These are phyloP conservation scores for Entomophthora muscae DNA, from an alignment of 371 early-diverging fungal genomes.

Conservation along the genomic window DNA sequence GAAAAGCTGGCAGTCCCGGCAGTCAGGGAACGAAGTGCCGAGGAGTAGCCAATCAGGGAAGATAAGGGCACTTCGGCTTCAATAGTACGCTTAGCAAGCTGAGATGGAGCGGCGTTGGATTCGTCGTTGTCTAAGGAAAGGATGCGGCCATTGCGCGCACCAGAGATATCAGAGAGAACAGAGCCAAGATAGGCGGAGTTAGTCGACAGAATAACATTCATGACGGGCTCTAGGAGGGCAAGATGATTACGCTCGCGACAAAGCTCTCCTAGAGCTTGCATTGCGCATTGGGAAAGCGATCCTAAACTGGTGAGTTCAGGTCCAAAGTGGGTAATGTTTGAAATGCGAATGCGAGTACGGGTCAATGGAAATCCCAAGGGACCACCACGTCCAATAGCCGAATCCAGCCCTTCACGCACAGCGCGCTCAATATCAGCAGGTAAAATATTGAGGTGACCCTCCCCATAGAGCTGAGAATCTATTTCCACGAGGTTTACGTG, in stretches of 20 bases:
- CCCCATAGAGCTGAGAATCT: neutral
- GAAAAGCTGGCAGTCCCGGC: slow-evolving; percentile 66
- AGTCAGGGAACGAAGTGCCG: slow-evolving; percentile 63
- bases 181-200: slow-evolving; percentile 56
- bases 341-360: slow-evolving; percentile 16
- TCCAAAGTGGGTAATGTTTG: neutral
- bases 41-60: slow-evolving; percentile 78
- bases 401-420: slow-evolving; percentile 43
- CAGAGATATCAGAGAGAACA: slow-evolving; percentile 63
- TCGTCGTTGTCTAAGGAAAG: slow-evolving; percentile 17
- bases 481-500: neutral
- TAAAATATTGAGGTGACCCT: neutral
- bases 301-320: slow-evolving; percentile 50
- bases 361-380: slow-evolving; percentile 65
- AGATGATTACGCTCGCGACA: slow-evolving; percentile 21
- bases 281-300: slow-evolving; percentile 38
- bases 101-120: slow-evolving; percentile 5
- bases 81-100: slow-evolving; percentile 1
- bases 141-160: slow-evolving; percentile 56
- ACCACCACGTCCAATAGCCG: slow-evolving; percentile 60
- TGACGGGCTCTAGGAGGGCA: slow-evolving; percentile 71
- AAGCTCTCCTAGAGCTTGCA: slow-evolving; percentile 23
- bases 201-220: slow-evolving; percentile 54
- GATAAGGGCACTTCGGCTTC: slow-evolving; percentile 58
- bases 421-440: slow-evolving; percentile 17